A percentile compares a stretch with the other conserved stretches of the same genome.
Evolutionary conservation across 192 early-diverging fungal species (phyloP).

Genomic region (Allomyces macrogynus): DNA sequence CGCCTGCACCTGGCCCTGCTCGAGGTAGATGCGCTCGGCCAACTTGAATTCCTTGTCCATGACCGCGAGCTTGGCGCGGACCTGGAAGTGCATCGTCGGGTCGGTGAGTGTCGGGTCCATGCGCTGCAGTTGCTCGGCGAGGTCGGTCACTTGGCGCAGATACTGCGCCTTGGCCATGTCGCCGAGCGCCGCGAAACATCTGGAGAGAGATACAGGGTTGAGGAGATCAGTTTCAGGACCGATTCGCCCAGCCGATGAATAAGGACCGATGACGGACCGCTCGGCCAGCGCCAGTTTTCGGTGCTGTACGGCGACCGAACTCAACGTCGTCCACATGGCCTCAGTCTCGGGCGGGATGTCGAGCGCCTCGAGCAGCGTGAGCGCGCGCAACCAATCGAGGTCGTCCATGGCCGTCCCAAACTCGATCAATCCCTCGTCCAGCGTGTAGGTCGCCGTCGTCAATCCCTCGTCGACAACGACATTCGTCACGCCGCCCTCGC

Average conservation of each 20-base stretch:
- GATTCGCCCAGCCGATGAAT: background rate
- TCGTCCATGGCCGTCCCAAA: constrained; percentile 43
- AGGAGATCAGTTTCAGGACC: too few relatives aligned
- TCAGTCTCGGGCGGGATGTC: constrained; percentile 38
- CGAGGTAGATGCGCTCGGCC: constrained; percentile 35
- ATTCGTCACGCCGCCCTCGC: constrained; percentile 33
- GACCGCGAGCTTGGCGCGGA: constrained; percentile 28
- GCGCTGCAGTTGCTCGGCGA: background rate
- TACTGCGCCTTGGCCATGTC: constrained; percentile 30
- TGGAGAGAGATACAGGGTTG: background rate
- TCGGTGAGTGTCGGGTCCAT: constrained; percentile 4
- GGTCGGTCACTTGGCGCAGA: constrained; percentile 20
- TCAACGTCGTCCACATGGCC: constrained; percentile 43
- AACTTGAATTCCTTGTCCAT: constrained; percentile 40
- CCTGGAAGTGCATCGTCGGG: constrained; percentile 13
- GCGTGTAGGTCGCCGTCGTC: constrained; percentile 41
- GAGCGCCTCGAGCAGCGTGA: constrained; percentile 34
- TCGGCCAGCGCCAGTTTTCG: constrained; percentile 32
- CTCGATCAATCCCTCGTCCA: constrained; percentile 46
- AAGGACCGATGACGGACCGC: constrained; percentile 7
- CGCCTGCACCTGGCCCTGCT: constrained; percentile 37
- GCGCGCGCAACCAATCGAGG: constrained; percentile 28
- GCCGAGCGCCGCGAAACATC: constrained; percentile 38
- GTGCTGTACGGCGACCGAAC: constrained; percentile 28
- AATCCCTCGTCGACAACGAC: constrained; percentile 47